Percentiles rank a stretch among this genome's conserved stretches.
These are phyloP conservation scores for Talaromyces sp. DNA, from an alignment of 2,329 filamentous ascomycete species.

Conservation along the genomic window DNA sequence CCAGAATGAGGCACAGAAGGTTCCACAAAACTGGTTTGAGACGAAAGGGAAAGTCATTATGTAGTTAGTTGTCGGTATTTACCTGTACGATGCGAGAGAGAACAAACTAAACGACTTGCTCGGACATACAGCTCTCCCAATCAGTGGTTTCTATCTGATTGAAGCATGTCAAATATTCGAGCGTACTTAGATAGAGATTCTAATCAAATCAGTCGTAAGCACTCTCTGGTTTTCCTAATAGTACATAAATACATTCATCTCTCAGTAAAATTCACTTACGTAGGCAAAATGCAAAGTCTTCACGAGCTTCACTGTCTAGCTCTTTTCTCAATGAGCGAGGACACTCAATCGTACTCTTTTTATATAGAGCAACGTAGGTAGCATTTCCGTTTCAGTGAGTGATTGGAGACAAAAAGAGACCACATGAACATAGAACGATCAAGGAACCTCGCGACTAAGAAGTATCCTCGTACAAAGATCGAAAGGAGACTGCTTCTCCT, in stretches of 20 bases:
- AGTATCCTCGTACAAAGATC: not conserved
- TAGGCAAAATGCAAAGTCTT: not conserved
- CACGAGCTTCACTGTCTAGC: not conserved
- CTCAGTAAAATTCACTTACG: too few species aligned
- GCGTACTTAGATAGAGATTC: conserved; percentile 16
- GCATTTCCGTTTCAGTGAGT: not conserved
- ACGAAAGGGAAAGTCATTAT: not conserved
- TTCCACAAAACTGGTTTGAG: not conserved
- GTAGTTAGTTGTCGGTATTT: not conserved
- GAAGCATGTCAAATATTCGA: conserved; percentile 15
- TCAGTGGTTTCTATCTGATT: not conserved
- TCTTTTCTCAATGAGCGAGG: not conserved
- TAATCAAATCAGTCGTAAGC: conserved; percentile 16
- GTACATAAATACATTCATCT: not conserved
- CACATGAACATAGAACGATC: not conserved
- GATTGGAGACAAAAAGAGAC: not conserved
- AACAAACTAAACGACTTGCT: not conserved
- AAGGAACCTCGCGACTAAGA: not conserved
- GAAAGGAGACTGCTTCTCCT: not conserved
- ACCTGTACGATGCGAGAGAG: not conserved
- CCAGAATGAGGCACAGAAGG: not conserved
- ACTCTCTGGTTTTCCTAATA: not conserved
- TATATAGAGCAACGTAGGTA: not conserved
- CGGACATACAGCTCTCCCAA: not conserved
- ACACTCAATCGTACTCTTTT: too few species aligned